These are phyloP conservation scores for Orbilia oligospora DNA, from an alignment of 2,329 filamentous ascomycete species.

Conservation along the genomic window DNA sequence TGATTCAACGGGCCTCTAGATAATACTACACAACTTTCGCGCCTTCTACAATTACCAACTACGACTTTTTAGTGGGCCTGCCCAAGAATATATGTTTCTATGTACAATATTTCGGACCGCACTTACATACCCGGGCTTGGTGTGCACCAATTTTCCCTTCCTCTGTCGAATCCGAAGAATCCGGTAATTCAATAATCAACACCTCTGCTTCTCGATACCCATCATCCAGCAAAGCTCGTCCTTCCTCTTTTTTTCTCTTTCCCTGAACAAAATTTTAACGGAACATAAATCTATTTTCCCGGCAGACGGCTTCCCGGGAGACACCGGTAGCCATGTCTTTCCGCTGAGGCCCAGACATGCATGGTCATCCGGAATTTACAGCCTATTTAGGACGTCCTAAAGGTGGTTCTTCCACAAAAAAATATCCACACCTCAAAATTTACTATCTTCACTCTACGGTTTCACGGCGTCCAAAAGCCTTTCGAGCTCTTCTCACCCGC, in stretches of 20 bases:
- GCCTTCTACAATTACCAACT: slow-evolving; percentile 22
- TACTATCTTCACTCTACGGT: slow-evolving; percentile 33
- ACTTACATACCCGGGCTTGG: slow-evolving; percentile 54
- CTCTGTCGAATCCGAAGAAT: slow-evolving; percentile 33
- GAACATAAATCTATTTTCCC: slow-evolving; percentile 27
- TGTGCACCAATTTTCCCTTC: slow-evolving; percentile 39
- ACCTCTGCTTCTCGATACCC: slow-evolving; percentile 45
- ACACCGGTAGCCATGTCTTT: slow-evolving; percentile 19
- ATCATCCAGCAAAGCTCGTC: slow-evolving; percentile 31
- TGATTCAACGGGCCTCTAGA: slow-evolving; percentile 42
- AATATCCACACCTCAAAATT: slow-evolving; percentile 22
- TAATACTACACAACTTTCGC: slow-evolving; percentile 31
- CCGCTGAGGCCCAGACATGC: slow-evolving; percentile 31
- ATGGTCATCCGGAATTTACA: slow-evolving; percentile 26
- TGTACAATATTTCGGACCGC: slow-evolving; percentile 59
- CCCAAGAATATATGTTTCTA: slow-evolving; percentile 50
- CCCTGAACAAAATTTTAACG: slow-evolving; percentile 37
- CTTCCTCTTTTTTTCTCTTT: slow-evolving; percentile 28
- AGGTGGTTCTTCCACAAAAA: slow-evolving; percentile 27
- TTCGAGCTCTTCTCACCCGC: slow-evolving; percentile 36
- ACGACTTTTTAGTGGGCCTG: slow-evolving; percentile 23
- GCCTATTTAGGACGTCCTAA: slow-evolving; percentile 43
- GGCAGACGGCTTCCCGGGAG: slow-evolving; percentile 18
- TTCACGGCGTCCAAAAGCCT: slow-evolving; percentile 51
- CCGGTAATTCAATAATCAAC: slow-evolving; percentile 58